Percentiles rank a stretch among this genome's conserved stretches.
Conservation (phyloP, 495 filamentous ascomycete genomes). For the Trichoderma asperelloides region DNA sequence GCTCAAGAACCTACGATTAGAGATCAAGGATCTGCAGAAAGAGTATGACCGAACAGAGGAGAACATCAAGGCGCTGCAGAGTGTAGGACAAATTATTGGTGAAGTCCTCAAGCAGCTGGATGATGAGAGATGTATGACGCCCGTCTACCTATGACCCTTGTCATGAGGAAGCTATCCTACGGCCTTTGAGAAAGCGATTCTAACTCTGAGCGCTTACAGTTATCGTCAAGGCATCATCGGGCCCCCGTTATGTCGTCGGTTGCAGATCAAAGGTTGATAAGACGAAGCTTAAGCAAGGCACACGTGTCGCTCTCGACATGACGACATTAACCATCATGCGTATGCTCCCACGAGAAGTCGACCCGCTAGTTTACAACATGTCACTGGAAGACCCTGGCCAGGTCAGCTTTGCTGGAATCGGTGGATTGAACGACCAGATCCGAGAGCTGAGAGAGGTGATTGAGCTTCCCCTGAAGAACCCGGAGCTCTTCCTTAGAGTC, state of each 20-base stretch:
- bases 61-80: conserved; percentile 98
- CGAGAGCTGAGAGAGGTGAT: conserved; percentile 96
- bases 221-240: conserved; percentile 84
- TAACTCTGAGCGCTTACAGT: conserved; percentile 27
- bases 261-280: conserved; percentile 98
- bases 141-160: conserved; percentile 77
- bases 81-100: conserved; percentile 98
- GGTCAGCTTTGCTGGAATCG: conserved; percentile 97
- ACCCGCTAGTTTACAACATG: conserved; percentile 99
- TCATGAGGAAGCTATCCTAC: conserved; percentile 93
- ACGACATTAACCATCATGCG: conserved; percentile 99
- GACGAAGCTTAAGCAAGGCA: conserved; percentile 92
- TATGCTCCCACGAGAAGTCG: conserved; percentile 97
- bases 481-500: conserved; percentile 91
- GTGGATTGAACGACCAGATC: conserved; percentile 98
- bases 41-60: conserved; percentile 97
- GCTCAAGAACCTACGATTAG: conserved; percentile 79
- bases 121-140: conserved; percentile 85
- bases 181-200: conserved; percentile 70
- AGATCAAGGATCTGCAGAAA: conserved; percentile 89
- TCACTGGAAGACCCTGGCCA: conserved; percentile 96
- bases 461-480: conserved; percentile 96
- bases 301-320: conserved; percentile 97
- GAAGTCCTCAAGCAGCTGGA: conserved; percentile 98
- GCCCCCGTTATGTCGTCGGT: conserved; percentile 95